Evolutionary conservation across 2,329 filamentous ascomycete genomes (phyloP).

Genomic region (Verticillium longisporum): DNA sequence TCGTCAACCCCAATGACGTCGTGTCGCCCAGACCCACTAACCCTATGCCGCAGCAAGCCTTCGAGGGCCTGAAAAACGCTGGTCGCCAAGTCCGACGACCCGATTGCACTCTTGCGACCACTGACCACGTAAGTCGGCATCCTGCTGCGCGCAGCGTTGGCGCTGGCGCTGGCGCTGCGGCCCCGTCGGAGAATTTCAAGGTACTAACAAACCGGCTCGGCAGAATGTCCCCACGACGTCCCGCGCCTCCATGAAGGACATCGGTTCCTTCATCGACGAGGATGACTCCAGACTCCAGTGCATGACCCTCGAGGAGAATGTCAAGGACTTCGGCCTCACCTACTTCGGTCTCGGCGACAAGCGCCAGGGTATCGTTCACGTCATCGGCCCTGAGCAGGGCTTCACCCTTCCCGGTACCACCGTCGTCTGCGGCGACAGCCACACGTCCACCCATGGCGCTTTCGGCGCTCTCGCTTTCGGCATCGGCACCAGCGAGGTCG

Average conservation of each 20-base stretch:
- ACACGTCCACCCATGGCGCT: conserved; percentile 95
- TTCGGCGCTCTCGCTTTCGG: conserved; percentile 93
- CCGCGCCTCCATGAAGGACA: conserved; percentile 88
- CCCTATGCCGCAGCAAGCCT: conserved; percentile 66
- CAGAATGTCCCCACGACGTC: conserved; percentile 92
- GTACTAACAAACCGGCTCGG: not conserved
- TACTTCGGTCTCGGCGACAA: conserved; percentile 97
- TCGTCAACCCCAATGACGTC: conserved; percentile 6
- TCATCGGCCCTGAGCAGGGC: conserved; percentile 96
- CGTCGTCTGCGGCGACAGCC: conserved; percentile 94
- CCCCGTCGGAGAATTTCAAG: not conserved
- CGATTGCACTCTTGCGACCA: conserved; percentile 93
- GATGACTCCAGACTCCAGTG: conserved; percentile 91
- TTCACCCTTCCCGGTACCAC: conserved; percentile 97
- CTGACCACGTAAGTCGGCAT: conserved; percentile 72
- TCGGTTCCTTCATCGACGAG: conserved; percentile 89
- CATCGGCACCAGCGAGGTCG: conserved; percentile 96
- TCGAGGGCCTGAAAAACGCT: conserved; percentile 89
- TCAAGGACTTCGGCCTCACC: conserved; percentile 91
- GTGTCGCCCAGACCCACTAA: conserved; percentile 5
- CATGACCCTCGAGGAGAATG: conserved; percentile 92
- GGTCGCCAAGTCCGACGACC: conserved; percentile 82
- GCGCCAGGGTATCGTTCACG: conserved; percentile 96
- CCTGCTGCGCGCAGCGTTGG: not conserved
- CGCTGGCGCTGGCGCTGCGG: not conserved